Base-by-base conservation (phyloP, 1,284 basidiomycete genomes). In the Cryptococcus wingfieldii region DNA sequence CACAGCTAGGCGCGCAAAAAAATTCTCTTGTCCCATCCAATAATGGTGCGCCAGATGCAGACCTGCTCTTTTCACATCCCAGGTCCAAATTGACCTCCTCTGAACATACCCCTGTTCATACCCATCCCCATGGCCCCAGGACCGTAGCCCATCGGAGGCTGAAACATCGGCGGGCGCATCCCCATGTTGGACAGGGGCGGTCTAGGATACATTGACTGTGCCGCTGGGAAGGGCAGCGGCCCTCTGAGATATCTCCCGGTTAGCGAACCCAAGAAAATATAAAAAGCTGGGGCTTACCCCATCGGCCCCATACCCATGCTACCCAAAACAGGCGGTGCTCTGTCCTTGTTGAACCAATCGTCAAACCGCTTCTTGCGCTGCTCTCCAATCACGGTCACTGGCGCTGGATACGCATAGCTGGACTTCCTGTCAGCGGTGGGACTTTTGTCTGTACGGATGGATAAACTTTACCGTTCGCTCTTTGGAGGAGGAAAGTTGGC, bases 341-440 rank as follows among this genome's bases (percentile, higher is more conserved):
- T 34, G 31, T 37, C 53, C n/a, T 46, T 45, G 28, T 63, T 53
- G 38, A 63, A 56, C 19, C 62, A 50, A 23, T 59, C 61, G 19
- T 57, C 43, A 51, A 59, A 68, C 45, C 69, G 39, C 51, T 69
- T 60, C 50, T 59, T 65, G 8, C 60, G 61, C 7, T 54, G 47
- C 23, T 64, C 53, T 53, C 65, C 65, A 28, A 69, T 68, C 19
- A 54, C 63, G 5, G 53, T 63, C 16, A 62, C 60, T 14, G 63
- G 63, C 7, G 63, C 61, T 1, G 69, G 67, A 38, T 65, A 64
- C 5, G 69, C 69, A 51, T 70, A 70, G 46, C 68, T 65, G 42
- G 31, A 38, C 16, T 1, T 9, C 16, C 9, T 19, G 19, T 49
- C 31, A 49, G 47, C 34, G 23, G 12, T 16, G 12, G 13, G n/a